These are phyloP conservation scores for Clathrus columnatus DNA, from an alignment of 768 basidiomycete species.

Conservation along the genomic window DNA sequence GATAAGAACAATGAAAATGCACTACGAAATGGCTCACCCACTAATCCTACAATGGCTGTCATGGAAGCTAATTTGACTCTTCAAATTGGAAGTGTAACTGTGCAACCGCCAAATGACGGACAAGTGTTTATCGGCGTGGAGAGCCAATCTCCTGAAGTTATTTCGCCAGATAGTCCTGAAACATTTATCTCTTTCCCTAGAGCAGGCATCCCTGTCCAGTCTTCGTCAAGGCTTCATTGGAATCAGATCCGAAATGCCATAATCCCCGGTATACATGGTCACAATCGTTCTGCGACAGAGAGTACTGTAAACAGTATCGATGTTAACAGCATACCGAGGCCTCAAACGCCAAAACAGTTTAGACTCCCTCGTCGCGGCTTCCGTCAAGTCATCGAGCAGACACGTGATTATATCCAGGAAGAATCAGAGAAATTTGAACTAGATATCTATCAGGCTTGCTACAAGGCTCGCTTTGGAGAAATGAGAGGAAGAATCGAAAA, in stretches of 20 bases:
- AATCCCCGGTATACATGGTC: background rate
- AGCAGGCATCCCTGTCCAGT: background rate
- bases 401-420: conserved; percentile 39
- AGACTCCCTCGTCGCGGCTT: conserved; percentile 44
- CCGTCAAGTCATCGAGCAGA: conserved; percentile 59
- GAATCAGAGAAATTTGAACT: conserved; percentile 43
- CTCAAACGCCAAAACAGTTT: conserved; percentile 38
- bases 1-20: background rate
- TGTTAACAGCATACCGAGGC: background rate
- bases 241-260: conserved; percentile 10
- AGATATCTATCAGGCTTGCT: conserved; percentile 50
- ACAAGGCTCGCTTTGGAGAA: conserved; percentile 42
- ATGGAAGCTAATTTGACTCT: too few relatives aligned
- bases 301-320: background rate
- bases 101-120: too few relatives aligned
- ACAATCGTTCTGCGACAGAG: background rate
- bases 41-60: too few relatives aligned
- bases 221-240: conserved; percentile 3
- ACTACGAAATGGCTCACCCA: too few relatives aligned
- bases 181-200: background rate
- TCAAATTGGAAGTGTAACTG: too few relatives aligned
- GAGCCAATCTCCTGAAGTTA: background rate
- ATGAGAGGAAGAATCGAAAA: conserved; percentile 26
- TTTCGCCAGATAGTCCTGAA: background rate
- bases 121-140: too few relatives aligned